phyloP scores from a whole-genome alignment of 2,329 filamentous ascomycete species.

The Aspergillus spinulosporus region DNA sequence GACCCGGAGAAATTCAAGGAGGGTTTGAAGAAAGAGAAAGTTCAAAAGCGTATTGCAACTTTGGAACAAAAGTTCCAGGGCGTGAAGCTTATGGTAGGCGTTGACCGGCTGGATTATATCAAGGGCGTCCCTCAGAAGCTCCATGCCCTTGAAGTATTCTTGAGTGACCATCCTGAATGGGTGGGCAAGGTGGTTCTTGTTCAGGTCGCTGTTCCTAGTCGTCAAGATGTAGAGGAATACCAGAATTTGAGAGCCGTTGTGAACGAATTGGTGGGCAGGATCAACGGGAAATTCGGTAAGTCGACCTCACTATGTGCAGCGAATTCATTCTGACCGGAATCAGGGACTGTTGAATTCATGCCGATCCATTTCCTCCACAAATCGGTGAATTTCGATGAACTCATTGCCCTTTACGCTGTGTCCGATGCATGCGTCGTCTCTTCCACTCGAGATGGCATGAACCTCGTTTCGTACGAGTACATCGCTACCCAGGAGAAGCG shows the following conservation, averaged over 20 bases:
- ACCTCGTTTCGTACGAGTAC: conserved; percentile 96
- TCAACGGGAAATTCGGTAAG: conserved; percentile 71
- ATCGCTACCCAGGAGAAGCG: conserved; percentile 89
- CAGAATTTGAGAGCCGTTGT: conserved; percentile 93
- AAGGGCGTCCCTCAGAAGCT: conserved; percentile 98
- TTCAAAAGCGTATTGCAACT: conserved; percentile 81
- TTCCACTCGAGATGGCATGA: conserved; percentile 96
- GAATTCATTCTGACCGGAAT: conserved; percentile 16
- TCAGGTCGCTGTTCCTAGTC: conserved; percentile 90
- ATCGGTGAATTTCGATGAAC: conserved; percentile 89
- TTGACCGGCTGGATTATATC: conserved; percentile 97
- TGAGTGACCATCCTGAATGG: conserved; percentile 97
- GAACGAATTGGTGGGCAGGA: conserved; percentile 93
- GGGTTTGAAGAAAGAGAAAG: conserved; percentile 78
- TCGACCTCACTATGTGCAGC: background rate
- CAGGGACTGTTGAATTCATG: conserved; percentile 93
- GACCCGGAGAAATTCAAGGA: conserved; percentile 96
- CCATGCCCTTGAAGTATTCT: conserved; percentile 92
- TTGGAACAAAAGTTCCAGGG: conserved; percentile 90
- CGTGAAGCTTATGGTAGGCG: conserved; percentile 93
- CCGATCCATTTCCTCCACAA: conserved; percentile 98
- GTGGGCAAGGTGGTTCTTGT: conserved; percentile 96
- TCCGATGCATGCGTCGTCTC: conserved; percentile 91
- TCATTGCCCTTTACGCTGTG: conserved; percentile 91
- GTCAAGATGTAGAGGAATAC: conserved; percentile 96